phyloP scores from a whole-genome alignment of 441 rosid genomes.

The Theobroma grandiflorum region DNA sequence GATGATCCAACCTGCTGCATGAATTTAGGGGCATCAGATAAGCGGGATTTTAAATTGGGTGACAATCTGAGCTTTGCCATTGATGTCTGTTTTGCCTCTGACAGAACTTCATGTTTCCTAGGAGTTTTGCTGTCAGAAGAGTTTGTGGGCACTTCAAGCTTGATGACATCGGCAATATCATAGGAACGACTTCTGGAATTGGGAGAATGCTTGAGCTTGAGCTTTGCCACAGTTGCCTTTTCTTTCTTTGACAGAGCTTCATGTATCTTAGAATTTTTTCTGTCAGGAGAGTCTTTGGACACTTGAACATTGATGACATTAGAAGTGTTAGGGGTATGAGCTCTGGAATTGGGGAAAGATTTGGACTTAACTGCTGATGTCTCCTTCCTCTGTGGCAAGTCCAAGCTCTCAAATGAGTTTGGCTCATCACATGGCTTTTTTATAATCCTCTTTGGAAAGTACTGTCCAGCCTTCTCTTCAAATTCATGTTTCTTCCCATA shows the following conservation, averaged over 20 bases:
- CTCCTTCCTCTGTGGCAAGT: constrained; percentile 43
- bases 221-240: constrained; percentile 36
- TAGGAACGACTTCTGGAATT: constrained; percentile 29
- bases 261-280: constrained; percentile 28
- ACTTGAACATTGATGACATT: constrained; percentile 26
- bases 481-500: constrained; percentile 59
- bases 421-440: constrained; percentile 39
- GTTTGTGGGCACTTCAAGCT: constrained; percentile 35
- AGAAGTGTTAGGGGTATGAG: constrained; percentile 22
- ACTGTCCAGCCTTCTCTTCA: constrained; percentile 51
- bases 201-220: constrained; percentile 38
- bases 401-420: constrained; percentile 32
- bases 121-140: constrained; percentile 30
- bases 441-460: constrained; percentile 42
- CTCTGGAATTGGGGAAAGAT: constrained; percentile 30
- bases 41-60: constrained; percentile 36
- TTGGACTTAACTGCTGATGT: constrained; percentile 34
- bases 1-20: constrained; percentile 31
- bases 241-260: constrained; percentile 29
- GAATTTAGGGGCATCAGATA: neutral
- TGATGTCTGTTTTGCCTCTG: constrained; percentile 34
- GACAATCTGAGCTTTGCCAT: constrained; percentile 36
- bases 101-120: constrained; percentile 23
- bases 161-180: constrained; percentile 17
- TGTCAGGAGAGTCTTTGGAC: constrained; percentile 25